These are phyloP conservation scores for Colletotrichum tropicicola DNA, from an alignment of 2,329 filamentous ascomycete genomes.

Conservation along the genomic window DNA sequence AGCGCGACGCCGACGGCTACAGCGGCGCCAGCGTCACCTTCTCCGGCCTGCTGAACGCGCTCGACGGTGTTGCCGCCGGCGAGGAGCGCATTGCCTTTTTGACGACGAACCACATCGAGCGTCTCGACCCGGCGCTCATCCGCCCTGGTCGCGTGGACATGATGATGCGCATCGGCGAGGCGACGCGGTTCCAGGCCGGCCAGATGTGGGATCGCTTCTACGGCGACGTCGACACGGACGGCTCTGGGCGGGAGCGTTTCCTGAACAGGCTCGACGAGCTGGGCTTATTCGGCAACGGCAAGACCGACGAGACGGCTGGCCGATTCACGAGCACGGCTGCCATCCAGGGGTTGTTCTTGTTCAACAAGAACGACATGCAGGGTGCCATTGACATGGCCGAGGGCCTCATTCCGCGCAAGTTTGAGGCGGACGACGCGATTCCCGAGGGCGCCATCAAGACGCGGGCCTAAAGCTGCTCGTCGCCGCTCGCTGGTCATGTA, in stretches of 20 bases:
- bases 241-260: conserved; percentile 73
- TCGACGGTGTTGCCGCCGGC: conserved; percentile 92
- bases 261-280: conserved; percentile 74
- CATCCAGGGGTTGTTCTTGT: conserved; percentile 92
- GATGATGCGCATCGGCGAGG: conserved; percentile 89
- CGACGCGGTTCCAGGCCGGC: conserved; percentile 83
- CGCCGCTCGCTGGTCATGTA: neutral
- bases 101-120: conserved; percentile 93
- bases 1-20: conserved; percentile 84
- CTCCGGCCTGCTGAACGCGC: conserved; percentile 84
- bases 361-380: conserved; percentile 91
- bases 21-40: conserved; percentile 91
- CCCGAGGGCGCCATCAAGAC: conserved; percentile 51
- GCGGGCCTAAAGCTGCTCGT: conserved; percentile 39
- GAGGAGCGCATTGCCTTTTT: conserved; percentile 94
- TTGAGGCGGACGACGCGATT: conserved; percentile 56
- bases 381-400: conserved; percentile 86
- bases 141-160: conserved; percentile 93
- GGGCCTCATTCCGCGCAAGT: conserved; percentile 66
- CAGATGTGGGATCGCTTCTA: conserved; percentile 97
- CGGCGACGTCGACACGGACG: conserved; percentile 76
- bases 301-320: conserved; percentile 54
- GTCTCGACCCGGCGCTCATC: conserved; percentile 88
- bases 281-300: conserved; percentile 71
- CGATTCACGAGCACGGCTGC: conserved; percentile 84